Conservation (phyloP, 208 protist species). For the Crithidia acanthocephali region DNA sequence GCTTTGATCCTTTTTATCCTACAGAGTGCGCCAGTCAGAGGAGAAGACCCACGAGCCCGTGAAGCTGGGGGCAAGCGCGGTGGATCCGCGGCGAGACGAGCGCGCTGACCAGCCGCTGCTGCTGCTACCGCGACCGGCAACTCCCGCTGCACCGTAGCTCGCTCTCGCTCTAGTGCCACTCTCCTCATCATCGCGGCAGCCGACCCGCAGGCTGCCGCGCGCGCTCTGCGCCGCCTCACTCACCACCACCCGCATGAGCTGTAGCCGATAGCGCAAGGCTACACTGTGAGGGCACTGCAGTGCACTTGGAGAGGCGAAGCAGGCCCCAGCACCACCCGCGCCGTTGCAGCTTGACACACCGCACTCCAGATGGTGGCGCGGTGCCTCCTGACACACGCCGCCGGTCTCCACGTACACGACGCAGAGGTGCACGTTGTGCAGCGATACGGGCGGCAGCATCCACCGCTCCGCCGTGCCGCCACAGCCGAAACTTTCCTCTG, state of each 20-base stretch:
- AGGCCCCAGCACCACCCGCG: not conserved
- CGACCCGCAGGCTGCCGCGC: not conserved
- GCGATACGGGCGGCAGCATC: conserved; percentile 15
- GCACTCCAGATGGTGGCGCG: not conserved
- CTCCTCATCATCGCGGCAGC: not conserved
- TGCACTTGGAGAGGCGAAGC: not conserved
- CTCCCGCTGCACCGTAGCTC: not conserved
- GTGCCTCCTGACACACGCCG: not conserved
- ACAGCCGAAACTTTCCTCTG: not conserved
- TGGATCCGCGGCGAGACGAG: conserved; percentile 4
- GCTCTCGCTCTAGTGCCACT: not conserved
- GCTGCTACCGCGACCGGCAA: not conserved
- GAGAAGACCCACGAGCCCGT: conserved; percentile 23
- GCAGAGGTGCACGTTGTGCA: conserved; percentile 29
- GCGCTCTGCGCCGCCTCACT: not conserved
- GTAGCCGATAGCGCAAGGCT: conserved; percentile 11
- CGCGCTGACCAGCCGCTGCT: not conserved
- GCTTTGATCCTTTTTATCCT: not conserved
- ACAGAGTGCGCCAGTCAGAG: conserved; percentile 16
- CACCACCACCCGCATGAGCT: conserved; percentile 5
- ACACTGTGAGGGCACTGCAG: not conserved
- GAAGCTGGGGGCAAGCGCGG: conserved; percentile 2
- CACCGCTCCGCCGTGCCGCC: not conserved
- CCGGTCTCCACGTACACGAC: conserved; percentile 20
- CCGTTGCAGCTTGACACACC: not conserved